Evolutionary conservation across 164 flowering plant genomes (phyloP), one percentile per base, ranked within the genome.

Genomic region (Buxus sempervirens): DNA sequence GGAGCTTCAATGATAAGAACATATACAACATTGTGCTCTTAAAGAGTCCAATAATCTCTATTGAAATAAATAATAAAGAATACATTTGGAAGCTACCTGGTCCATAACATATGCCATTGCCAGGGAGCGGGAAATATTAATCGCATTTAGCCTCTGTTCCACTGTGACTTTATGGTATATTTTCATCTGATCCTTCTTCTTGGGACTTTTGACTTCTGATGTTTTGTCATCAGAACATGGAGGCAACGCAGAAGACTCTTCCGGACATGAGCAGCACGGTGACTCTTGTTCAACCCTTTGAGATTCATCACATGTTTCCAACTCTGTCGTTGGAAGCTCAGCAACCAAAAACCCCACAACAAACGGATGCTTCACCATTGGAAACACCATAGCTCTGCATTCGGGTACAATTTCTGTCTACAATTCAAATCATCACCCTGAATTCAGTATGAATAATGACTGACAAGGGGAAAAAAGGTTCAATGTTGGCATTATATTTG

Each of bases 71-170:
- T 21, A 18, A 22, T 32, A 62, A 16, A 51, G 27, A 45, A 66
- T 24, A 58, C 62, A 19, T 54, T 20, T 59, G 38, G 38, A 64
- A 49, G 36, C 51, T 70, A 95, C 98, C 98, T 95, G 97, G 83
- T 95, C 98, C 97, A 91, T 89, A 55, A 95, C 91, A 82, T 95
- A 86, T 2, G 94, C 98, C 91, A 83, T 84, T 51, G 98, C 98
- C 66, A 91, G 70, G 27, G 96, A 82, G 57, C 80, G 85, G 64
- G 97, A 80, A 48, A 95, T 91, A 69, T 85, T 83, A 51, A 83
- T 70, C 28, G 96, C 96, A 80, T 82, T 88, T 41, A 74, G 75
- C 79, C 73, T 86, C 70, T 91, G 91, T 63, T 95, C 96, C 59
- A 82, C 76, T 38, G 83, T 83, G 48, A 91, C 78, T 22, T 60